These are phyloP conservation scores for Sporothrix inflata DNA, from an alignment of 2,329 filamentous ascomycete genomes.

Conservation along the genomic window DNA sequence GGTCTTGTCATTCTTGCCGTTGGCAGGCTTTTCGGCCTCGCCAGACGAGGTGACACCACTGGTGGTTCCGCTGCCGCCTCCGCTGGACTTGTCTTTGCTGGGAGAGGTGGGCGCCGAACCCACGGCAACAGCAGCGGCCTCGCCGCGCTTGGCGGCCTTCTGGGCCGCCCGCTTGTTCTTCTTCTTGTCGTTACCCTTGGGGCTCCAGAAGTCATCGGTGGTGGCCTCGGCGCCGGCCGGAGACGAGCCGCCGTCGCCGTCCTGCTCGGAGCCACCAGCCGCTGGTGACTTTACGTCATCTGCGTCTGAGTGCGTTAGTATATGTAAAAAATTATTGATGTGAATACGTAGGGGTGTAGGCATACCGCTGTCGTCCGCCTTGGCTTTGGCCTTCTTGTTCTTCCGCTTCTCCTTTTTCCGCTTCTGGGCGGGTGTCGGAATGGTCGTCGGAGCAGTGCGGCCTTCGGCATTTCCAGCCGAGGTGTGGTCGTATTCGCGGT, in stretches of 20 bases:
- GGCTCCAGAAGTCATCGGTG: neutral
- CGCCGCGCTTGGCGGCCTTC: slow-evolving; percentile 26
- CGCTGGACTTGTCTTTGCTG: slow-evolving; percentile 9
- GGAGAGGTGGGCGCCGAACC: neutral
- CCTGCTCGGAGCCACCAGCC: slow-evolving; percentile 20
- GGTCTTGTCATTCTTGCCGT: slow-evolving; percentile 33
- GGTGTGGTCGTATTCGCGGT: neutral
- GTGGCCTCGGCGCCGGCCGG: neutral
- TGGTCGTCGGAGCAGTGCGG: neutral
- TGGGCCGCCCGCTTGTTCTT: slow-evolving; percentile 32
- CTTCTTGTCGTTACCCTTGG: slow-evolving; percentile 26
- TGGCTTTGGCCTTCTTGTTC: slow-evolving; percentile 6
- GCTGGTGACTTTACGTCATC: slow-evolving; percentile 14
- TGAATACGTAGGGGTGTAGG: neutral
- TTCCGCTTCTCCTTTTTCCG: slow-evolving; percentile 26
- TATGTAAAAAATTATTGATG: neutral
- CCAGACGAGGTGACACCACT: slow-evolving; percentile 15
- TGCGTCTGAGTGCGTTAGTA: slow-evolving; percentile 9
- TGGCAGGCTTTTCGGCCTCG: slow-evolving; percentile 12
- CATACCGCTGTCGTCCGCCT: slow-evolving; percentile 8
- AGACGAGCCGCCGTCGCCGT: neutral
- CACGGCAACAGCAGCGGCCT: neutral
- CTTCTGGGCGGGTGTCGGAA: slow-evolving; percentile 9
- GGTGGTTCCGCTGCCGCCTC: neutral
- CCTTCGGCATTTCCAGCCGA: neutral